Conservation (phyloP, 345 rosid genomes). For the Aquilaria sinensis region DNA sequence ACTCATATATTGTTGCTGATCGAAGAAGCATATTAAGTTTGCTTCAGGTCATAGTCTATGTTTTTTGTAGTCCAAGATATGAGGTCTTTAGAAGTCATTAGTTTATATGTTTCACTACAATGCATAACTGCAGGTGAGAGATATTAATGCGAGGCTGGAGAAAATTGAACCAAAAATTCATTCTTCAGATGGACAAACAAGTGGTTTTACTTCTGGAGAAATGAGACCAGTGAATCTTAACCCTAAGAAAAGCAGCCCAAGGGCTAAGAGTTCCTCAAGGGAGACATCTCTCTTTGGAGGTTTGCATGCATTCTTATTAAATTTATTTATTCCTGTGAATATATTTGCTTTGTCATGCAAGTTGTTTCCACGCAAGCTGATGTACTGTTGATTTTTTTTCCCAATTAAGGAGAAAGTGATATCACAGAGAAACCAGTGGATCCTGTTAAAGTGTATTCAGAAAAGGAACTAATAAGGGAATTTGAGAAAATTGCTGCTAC, state of each 20-base stretch:
- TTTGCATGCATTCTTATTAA: conserved; percentile 22
- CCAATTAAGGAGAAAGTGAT: conserved; percentile 62
- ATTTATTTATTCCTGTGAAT: neutral
- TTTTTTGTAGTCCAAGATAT: too few relatives aligned
- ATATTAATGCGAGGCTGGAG: conserved; percentile 94
- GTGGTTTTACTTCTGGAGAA: conserved; percentile 49
- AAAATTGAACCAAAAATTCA: conserved; percentile 76
- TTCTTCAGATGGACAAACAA: conserved; percentile 50
- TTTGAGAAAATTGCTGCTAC: conserved; percentile 82
- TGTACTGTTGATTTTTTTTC: neutral
- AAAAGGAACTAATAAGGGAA: conserved; percentile 90
- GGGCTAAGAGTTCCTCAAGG: conserved; percentile 66
- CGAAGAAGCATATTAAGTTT: too few relatives aligned
- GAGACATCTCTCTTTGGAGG: conserved; percentile 93
- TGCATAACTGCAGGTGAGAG: conserved; percentile 62
- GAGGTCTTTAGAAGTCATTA: too few relatives aligned
- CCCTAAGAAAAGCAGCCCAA: conserved; percentile 86
- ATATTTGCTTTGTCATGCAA: neutral
- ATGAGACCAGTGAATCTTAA: conserved; percentile 50
- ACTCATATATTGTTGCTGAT: neutral
- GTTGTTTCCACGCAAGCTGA: neutral
- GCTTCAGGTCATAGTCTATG: neutral
- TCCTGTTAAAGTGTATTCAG: conserved; percentile 85
- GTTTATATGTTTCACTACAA: neutral
- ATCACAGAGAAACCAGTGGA: conserved; percentile 73